These are phyloP conservation scores for Pelagophyceae sp. DNA, from an alignment of 352 stramenopile species.

Conservation along the genomic window DNA sequence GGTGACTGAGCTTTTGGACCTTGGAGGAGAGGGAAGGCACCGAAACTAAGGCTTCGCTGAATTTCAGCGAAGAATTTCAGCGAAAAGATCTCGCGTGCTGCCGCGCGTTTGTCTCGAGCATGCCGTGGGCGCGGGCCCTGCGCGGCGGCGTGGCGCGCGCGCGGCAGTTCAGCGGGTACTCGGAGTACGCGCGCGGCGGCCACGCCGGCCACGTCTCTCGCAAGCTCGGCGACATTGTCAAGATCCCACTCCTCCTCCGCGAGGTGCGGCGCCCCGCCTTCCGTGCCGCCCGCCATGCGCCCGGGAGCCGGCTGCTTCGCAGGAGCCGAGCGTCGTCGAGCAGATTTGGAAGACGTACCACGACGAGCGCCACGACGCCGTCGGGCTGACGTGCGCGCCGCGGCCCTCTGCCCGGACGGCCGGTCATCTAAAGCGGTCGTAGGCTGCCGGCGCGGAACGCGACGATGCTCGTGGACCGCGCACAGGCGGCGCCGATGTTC, in stretches of 20 bases:
- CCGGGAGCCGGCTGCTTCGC: neutral
- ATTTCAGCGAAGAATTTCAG: no score
- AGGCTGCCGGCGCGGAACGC: neutral
- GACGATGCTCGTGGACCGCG: neutral
- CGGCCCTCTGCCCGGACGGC: no score
- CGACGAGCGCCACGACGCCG: neutral
- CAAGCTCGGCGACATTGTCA: slow-evolving; percentile 4
- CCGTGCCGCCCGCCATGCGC: no score
- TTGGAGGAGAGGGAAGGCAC: no score
- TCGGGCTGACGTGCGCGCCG: neutral
- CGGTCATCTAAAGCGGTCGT: no score
- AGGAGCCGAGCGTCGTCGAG: neutral
- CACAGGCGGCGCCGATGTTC: neutral
- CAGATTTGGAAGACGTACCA: slow-evolving; percentile 9
- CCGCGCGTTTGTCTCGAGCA: no score
- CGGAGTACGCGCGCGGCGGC: neutral
- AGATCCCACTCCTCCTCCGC: neutral
- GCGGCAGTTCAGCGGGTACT: neutral
- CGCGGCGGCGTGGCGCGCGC: neutral
- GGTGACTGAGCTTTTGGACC: no score
- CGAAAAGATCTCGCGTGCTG: no score
- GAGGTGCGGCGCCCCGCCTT: neutral
- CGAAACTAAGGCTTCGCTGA: no score
- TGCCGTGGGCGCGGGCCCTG: neutral
- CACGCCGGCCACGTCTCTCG: neutral